phyloP scores from a whole-genome alignment of 306 rosid genomes.

The Lithocarpus polystachyus region DNA sequence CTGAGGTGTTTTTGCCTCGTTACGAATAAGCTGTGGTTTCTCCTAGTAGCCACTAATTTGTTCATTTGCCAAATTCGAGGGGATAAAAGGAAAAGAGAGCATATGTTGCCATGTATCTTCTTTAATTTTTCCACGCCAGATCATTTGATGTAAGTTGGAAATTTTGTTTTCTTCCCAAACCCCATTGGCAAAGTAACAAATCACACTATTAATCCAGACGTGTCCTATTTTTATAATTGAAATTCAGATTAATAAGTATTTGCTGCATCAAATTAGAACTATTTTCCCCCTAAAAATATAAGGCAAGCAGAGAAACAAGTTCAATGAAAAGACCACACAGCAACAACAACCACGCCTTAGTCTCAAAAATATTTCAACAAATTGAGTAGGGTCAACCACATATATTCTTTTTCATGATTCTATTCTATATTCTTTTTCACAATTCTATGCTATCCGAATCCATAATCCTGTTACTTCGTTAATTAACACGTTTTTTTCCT shows the following conservation, averaged over 20 bases:
- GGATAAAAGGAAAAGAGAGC: not conserved
- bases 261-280: not conserved
- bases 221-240: not conserved
- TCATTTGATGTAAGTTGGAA: not conserved
- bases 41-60: not conserved
- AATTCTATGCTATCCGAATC: too few relatives aligned
- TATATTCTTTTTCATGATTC: too few relatives aligned
- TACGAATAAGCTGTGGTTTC: not conserved
- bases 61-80: not conserved
- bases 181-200: not conserved
- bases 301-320: not conserved
- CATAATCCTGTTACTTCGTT: too few relatives aligned
- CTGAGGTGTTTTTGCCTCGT: not conserved
- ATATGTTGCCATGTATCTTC: not conserved
- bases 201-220: not conserved
- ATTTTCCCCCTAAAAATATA: not conserved
- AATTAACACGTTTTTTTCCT: too few relatives aligned
- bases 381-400: too few relatives aligned
- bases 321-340: not conserved
- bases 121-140: not conserved
- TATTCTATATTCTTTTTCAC: too few relatives aligned
- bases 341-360: too few relatives aligned
- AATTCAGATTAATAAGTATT: not conserved
- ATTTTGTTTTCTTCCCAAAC: not conserved
- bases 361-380: too few relatives aligned